A percentile compares a stretch with the other conserved stretches of the same genome.
These are phyloP conservation scores for Daldinia caldariorum DNA, from an alignment of 495 filamentous ascomycete species.

Conservation along the genomic window DNA sequence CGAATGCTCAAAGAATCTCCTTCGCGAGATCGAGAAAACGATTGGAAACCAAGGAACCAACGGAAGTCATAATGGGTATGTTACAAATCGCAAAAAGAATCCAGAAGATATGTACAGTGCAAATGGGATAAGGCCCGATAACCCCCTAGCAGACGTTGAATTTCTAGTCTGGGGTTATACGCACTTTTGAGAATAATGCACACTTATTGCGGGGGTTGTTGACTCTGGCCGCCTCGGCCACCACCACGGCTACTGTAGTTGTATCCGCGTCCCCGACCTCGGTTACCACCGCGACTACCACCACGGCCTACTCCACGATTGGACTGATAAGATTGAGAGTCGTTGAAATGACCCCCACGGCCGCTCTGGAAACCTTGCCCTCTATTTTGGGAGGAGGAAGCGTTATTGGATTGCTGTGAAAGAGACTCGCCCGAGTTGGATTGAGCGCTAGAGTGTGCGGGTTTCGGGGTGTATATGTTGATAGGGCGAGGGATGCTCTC, in stretches of 20 bases:
- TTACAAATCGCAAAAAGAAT: constrained; percentile 48
- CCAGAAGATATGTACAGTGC: constrained; percentile 49
- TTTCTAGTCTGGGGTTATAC: constrained; percentile 6
- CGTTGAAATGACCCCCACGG: constrained; percentile 41
- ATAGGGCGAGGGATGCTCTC: constrained; percentile 89
- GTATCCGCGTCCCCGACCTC: constrained; percentile 50
- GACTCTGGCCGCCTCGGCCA: constrained; percentile 56
- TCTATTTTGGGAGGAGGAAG: constrained; percentile 31
- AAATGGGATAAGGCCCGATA: constrained; percentile 23
- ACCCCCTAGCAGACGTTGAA: constrained; percentile 12
- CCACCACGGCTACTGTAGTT: constrained; percentile 57
- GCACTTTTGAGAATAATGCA: constrained; percentile 21
- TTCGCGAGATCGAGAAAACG: constrained; percentile 37
- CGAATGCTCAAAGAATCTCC: constrained; percentile 41
- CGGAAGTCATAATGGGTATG: constrained; percentile 47
- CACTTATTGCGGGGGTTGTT: constrained; percentile 45
- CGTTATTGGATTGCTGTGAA: constrained; percentile 38
- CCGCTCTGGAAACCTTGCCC: constrained; percentile 31
- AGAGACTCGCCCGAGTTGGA: constrained; percentile 41
- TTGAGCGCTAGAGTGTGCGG: constrained; percentile 39
- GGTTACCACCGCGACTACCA: constrained; percentile 49
- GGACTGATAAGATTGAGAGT: constrained; percentile 51
- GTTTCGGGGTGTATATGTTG: constrained; percentile 53
- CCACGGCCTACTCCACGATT: constrained; percentile 53
- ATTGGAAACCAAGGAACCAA: constrained; percentile 39